Evolutionary conservation across 2,329 filamentous ascomycete species (phyloP).

Genomic region (Exophiala phaeomuriformis): DNA sequence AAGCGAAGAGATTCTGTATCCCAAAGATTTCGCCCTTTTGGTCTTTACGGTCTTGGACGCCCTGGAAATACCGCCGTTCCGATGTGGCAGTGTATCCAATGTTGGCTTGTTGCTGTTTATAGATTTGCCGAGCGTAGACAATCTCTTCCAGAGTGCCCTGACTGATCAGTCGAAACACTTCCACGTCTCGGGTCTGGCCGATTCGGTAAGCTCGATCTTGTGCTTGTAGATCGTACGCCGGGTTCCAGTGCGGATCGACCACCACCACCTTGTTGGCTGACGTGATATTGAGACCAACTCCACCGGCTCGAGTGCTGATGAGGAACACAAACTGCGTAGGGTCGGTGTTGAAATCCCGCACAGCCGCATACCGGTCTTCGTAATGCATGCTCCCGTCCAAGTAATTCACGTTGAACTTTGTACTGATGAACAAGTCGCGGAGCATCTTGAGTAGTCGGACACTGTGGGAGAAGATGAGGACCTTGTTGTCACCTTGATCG

Average conservation of each 20-base stretch:
- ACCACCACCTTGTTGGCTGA: constrained; percentile 98
- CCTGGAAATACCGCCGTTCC: constrained; percentile 90
- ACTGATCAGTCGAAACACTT: constrained; percentile 86
- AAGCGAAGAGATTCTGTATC: constrained; percentile 76
- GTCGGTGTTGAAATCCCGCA: constrained; percentile 88
- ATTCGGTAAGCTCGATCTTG: constrained; percentile 96
- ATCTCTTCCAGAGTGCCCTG: constrained; percentile 94
- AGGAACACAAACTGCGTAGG: constrained; percentile 86
- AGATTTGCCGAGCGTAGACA: constrained; percentile 92
- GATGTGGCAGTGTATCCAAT: constrained; percentile 91
- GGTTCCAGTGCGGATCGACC: constrained; percentile 97
- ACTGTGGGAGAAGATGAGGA: constrained; percentile 89
- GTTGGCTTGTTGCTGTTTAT: constrained; percentile 98
- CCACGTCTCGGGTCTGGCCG: constrained; percentile 84
- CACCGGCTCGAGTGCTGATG: constrained; percentile 88
- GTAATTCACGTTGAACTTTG: constrained; percentile 84
- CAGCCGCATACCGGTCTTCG: constrained; percentile 70
- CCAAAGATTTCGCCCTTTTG: constrained; percentile 94
- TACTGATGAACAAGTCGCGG: constrained; percentile 76
- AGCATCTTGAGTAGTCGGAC: constrained; percentile 79
- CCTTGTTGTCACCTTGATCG: constrained; percentile 73
- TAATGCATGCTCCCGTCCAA: constrained; percentile 78
- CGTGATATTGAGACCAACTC: constrained; percentile 91
- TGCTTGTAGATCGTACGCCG: constrained; percentile 85
- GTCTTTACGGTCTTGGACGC: constrained; percentile 73